Conservation (phyloP, 1,139 yeast genomes). For the Suhomyces guaymorum region DNA sequence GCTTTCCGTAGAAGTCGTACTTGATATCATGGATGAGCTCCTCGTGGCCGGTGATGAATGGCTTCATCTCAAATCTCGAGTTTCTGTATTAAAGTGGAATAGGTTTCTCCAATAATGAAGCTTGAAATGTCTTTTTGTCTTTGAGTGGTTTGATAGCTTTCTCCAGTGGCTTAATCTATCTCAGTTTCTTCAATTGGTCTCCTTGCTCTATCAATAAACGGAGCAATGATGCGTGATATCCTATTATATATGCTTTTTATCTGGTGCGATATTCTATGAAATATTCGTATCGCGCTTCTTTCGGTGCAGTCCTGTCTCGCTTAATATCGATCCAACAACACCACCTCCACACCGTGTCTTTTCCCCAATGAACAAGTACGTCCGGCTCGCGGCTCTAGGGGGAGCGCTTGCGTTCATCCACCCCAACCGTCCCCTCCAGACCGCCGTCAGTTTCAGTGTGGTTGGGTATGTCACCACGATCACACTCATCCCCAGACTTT, state of each 20-base stretch:
- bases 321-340: background rate
- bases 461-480: constrained; percentile 64
- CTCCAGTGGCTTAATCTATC: too few relatives aligned
- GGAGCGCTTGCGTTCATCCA: constrained; percentile 16
- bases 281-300: background rate
- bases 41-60: constrained; percentile 86
- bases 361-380: constrained; percentile 9
- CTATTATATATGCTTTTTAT: too few relatives aligned
- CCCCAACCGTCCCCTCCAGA: constrained; percentile 38
- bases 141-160: too few relatives aligned
- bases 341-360: constrained; percentile 1
- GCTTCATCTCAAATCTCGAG: too few relatives aligned
- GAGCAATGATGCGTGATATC: too few relatives aligned
- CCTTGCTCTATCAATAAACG: too few relatives aligned
- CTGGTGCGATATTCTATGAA: background rate
- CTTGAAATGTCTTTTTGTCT: too few relatives aligned
- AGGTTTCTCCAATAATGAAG: too few relatives aligned
- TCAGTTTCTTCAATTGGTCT: too few relatives aligned
- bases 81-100: too few relatives aligned
- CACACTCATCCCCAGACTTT: constrained; percentile 64
- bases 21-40: constrained; percentile 87
- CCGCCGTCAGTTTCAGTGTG: constrained; percentile 65
- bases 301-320: constrained; percentile 1
- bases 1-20: constrained; percentile 86
- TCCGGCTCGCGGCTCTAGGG: constrained; percentile 11